Percentiles rank a stretch among this genome's conserved stretches.
Conservation (phyloP, 2,329 filamentous ascomycete genomes). For the Pyricularia grisea region DNA sequence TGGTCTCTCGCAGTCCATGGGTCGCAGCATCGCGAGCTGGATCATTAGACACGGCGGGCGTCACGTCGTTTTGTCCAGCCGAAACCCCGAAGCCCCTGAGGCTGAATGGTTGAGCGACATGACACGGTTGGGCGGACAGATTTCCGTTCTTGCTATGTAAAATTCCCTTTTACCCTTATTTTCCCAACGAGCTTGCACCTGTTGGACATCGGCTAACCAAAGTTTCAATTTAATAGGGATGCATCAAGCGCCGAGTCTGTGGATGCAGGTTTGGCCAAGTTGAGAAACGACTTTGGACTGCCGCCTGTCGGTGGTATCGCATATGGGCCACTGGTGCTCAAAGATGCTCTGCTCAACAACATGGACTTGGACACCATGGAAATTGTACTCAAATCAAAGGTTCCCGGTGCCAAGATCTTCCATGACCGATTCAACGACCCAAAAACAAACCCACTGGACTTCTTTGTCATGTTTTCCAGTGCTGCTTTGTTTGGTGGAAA, state of each 20-base stretch:
- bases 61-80: not conserved
- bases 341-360: slow-evolving; percentile 8
- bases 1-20: not conserved
- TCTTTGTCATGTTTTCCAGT: slow-evolving; percentile 22
- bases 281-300: not conserved
- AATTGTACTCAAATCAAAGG: slow-evolving; percentile 15
- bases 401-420: slow-evolving; percentile 15
- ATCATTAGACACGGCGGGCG: not conserved
- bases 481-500: slow-evolving; percentile 16
- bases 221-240: not conserved
- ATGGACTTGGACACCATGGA: slow-evolving; percentile 9
- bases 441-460: slow-evolving; percentile 13
- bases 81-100: not conserved
- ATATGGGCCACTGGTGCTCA: slow-evolving; percentile 11
- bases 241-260: not conserved
- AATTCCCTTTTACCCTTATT: not conserved
- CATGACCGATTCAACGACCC: slow-evolving; percentile 14
- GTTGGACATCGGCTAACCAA: not conserved
- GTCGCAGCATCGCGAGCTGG: not conserved
- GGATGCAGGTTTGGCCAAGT: not conserved
- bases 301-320: slow-evolving; percentile 6
- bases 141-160: not conserved
- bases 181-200: not conserved
- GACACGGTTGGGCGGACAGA: not conserved
- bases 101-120: not conserved